Evolutionary conservation across 2,329 filamentous ascomycete genomes (phyloP), one percentile per base, ranked within the genome.

Genomic region (Trichoderma sp.): DNA sequence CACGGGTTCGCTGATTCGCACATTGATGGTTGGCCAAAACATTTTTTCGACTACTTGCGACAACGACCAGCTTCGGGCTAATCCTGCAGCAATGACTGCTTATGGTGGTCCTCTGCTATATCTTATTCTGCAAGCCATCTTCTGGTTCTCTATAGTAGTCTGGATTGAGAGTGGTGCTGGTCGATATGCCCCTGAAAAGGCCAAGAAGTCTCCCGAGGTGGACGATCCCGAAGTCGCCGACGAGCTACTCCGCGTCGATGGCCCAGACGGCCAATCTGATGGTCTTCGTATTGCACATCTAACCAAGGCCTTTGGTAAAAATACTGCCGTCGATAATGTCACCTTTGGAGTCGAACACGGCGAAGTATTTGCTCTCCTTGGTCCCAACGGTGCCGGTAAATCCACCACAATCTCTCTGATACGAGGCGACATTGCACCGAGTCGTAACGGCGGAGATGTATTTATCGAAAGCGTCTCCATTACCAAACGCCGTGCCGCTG

Each of bases 41-140:
- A 84, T 93, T 2, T 96, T 97, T 79, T 92, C 91, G 0, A 85
- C 93, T 0, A 86, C 92, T 4, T 97, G 94, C 79, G 88, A 86
- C 34, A 83, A 88, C 20, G 73, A 84, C 15, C 89, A 82, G 88
- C 73, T 77, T 12, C 71, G 70, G 23, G 81, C 69, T 20, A 90
- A 94, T 75, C 91, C 93, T 0, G 92, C 89, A 12, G 88, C 85
- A 4, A 86, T 86, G 1, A 87, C 91, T n/a, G 74, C 71, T 8
- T 97, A 94, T 75, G 94, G 94, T 34, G 93, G 93, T 0, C 93
- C 93, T 0, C 94, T 97, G 34, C 81, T 95, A 0, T 97, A 95
- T 78, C 86, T 97, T 0, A 85, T 92, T 61, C 55, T 93, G 0
- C 94, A 97, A 77, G 87, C 88, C 0, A 80, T 92, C 23, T 72